Conservation (phyloP, 495 filamentous ascomycete species). For the Neurospora sp. region DNA sequence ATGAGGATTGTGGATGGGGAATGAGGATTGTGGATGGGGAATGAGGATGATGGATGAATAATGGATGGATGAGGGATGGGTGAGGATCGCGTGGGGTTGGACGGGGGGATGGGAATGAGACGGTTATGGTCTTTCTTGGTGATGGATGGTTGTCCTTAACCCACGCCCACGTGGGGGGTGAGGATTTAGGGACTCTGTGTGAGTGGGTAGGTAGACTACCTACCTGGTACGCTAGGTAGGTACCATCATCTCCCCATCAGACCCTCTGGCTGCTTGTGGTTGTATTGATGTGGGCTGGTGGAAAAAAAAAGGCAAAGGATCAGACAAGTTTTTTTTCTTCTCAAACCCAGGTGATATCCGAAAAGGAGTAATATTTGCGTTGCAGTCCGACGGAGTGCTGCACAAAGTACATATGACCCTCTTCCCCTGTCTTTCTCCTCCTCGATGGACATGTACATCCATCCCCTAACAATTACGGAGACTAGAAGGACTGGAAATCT, state of each 20-base stretch:
- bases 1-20: no score
- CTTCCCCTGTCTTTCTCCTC: not conserved
- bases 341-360: not conserved
- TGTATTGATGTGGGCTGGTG: not conserved
- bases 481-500: not conserved
- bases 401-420: not conserved
- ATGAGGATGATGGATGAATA: not conserved
- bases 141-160: not conserved
- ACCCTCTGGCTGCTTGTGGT: not conserved
- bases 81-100: not conserved
- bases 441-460: not conserved
- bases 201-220: not conserved
- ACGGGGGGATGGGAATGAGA: not conserved
- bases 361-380: not conserved
- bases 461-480: not conserved
- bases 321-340: not conserved
- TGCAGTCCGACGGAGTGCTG: not conserved
- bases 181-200: not conserved
- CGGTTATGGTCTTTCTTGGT: not conserved
- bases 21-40: no score
- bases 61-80: not conserved
- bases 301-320: not conserved
- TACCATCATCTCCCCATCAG: not conserved
- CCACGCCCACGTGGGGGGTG: not conserved
- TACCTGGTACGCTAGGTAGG: not conserved